phyloP scores from a whole-genome alignment of 2,329 filamentous ascomycete genomes.

The Aureobasidium subglaciale region DNA sequence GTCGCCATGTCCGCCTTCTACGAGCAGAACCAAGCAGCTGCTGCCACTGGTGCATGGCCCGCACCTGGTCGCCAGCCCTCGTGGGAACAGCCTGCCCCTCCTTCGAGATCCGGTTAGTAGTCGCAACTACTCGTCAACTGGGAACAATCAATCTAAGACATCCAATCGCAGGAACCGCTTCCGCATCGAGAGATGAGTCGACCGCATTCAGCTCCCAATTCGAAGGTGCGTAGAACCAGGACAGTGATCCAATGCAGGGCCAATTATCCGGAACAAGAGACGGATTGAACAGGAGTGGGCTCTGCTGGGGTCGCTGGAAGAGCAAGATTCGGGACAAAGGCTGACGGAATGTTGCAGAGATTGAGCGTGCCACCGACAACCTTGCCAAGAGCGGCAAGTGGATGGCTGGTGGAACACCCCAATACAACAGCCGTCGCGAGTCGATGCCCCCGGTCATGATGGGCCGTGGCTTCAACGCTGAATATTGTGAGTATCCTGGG shows the following conservation, averaged over 20 bases:
- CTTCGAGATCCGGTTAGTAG: constrained; percentile 61
- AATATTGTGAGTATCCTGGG: constrained; percentile 43
- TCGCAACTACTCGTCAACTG: background rate
- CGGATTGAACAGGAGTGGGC: background rate
- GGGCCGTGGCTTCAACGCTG: constrained; percentile 45
- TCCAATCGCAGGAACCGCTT: constrained; percentile 58
- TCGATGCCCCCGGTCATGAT: constrained; percentile 59
- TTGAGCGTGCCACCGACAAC: constrained; percentile 92
- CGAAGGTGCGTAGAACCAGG: constrained; percentile 60
- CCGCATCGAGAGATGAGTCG: constrained; percentile 62
- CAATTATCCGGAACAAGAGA: background rate
- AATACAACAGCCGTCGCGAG: constrained; percentile 65
- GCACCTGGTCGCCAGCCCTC: constrained; percentile 56
- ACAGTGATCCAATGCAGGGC: background rate
- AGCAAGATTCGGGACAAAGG: background rate
- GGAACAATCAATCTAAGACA: constrained; percentile 22
- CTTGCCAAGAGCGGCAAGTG: constrained; percentile 94
- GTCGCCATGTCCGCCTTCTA: constrained; percentile 15
- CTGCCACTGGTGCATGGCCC: constrained; percentile 27
- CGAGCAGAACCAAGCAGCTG: constrained; percentile 11
- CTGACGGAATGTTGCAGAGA: constrained; percentile 53
- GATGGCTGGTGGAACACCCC: constrained; percentile 43
- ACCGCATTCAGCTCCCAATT: constrained; percentile 79
- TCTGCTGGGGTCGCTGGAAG: background rate
- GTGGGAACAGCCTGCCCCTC: constrained; percentile 67